Evolutionary conservation across 495 filamentous ascomycete species (phyloP), one percentile per base, ranked within the genome.

Genomic region (Neurospora sp.): DNA sequence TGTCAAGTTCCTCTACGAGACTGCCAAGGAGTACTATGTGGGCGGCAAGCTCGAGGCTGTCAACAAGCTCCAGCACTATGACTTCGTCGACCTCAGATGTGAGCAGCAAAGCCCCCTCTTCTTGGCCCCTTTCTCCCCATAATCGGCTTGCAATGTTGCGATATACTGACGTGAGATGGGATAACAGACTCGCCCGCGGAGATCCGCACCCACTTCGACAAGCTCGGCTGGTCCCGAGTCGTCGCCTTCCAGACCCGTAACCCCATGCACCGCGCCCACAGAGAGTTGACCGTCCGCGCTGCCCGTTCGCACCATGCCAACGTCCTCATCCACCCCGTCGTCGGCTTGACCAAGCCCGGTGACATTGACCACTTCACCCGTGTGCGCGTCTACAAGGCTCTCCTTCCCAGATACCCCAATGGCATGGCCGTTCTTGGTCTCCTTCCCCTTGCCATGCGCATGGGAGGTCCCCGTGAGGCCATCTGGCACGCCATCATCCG

Each of bases 401-500:
- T 99, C 40, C 91, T 99, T 41, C 96, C 96, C 74, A 91, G 96
- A 78, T 99, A 99, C 85, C 96, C 96, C 80, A 99, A 98, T 82
- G 96, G 96, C 76, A 99, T 99, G 96, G 96, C 96, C 73, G 94
- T 97, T 54, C 92, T 99, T 75, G 96, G 94, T 85, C 92, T 99
- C 44, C 88, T 99, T 5, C 94, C 94, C 62, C 87, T 99, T 70
- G 96, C 96, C 75, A 99, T 99, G 96, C 92, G 96, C 80, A 99
- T 99, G 96, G 96, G 94, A 77, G 96, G 96, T 77, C 96, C 96
- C 70, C 92, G 96, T 76, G 96, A 99, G 87, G 96, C 96, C 76
- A 94, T 99, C 85, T 99, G 96, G 96, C 96, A 99, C 87, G 96
- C 96, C 76, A 98, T 99, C 79, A 99, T 99, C 88, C 94, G 96